phyloP scores from a whole-genome alignment of 139 green algal genomes.

The Tetraselmis chui region DNA sequence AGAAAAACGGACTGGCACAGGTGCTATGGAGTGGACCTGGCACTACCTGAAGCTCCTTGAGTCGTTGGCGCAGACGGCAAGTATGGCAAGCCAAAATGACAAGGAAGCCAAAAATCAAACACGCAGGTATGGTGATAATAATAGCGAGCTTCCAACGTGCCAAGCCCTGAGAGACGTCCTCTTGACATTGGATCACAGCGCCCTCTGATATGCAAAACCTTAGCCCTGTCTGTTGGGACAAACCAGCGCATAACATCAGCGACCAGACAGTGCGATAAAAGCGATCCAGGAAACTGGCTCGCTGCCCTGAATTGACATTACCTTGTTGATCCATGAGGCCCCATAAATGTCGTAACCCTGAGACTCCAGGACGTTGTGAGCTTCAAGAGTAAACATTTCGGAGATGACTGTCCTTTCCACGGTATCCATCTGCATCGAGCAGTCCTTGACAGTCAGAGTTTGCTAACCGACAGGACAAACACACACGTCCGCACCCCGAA shows the following conservation, averaged over 20 bases:
- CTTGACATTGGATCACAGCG: not conserved
- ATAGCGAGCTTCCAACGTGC: not conserved
- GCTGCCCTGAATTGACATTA: too few relatives aligned
- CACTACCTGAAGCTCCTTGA: not conserved
- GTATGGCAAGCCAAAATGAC: not conserved
- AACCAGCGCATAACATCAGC: too few relatives aligned
- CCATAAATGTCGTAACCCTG: not conserved
- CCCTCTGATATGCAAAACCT: not conserved
- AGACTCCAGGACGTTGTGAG: not conserved
- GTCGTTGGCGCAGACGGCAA: not conserved
- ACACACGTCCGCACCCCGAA: too few relatives aligned
- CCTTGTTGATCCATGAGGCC: not conserved
- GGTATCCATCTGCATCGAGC: not conserved
- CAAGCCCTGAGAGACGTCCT: not conserved
- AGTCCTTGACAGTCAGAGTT: too few relatives aligned
- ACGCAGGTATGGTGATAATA: not conserved
- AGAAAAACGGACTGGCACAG: too few relatives aligned
- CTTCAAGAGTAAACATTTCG: not conserved
- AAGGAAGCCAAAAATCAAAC: not conserved
- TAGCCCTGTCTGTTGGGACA: not conserved
- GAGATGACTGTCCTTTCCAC: not conserved
- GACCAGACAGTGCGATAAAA: too few relatives aligned
- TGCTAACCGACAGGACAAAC: too few relatives aligned
- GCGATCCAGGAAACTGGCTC: too few relatives aligned
- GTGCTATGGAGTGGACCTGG: too few relatives aligned